Evolutionary conservation across 2,329 filamentous ascomycete species (phyloP).

Genomic region (Ustulina deusta): DNA sequence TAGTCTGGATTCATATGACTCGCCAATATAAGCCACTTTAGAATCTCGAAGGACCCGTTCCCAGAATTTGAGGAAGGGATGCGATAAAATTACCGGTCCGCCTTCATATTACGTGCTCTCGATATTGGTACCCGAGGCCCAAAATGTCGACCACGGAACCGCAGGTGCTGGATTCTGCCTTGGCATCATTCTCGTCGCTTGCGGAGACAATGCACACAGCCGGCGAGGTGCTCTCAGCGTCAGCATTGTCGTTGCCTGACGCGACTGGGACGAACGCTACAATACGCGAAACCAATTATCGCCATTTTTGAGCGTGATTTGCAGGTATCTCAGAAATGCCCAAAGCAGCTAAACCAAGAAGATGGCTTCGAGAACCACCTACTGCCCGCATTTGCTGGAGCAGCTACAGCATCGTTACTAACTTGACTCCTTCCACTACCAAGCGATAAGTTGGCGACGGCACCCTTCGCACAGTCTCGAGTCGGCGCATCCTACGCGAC

Average conservation of each 20-base stretch:
- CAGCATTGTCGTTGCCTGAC: conserved; percentile 62
- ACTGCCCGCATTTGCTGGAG: conserved; percentile 56
- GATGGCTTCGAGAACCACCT: background rate
- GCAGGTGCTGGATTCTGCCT: conserved; percentile 60
- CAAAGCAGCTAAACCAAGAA: background rate
- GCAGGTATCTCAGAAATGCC: background rate
- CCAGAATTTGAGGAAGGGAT: background rate
- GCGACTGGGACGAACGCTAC: conserved; percentile 63
- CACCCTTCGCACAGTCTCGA: conserved; percentile 52
- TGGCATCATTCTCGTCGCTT: conserved; percentile 21
- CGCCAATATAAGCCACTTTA: conserved; percentile 1
- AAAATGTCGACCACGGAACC: conserved; percentile 58
- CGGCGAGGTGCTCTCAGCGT: conserved; percentile 58
- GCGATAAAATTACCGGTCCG: conserved; percentile 16
- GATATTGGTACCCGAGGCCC: conserved; percentile 57
- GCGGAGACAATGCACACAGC: conserved; percentile 65
- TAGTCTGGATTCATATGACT: conserved; percentile 37
- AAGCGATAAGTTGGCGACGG: conserved; percentile 67
- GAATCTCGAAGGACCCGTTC: background rate
- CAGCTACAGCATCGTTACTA: conserved; percentile 62
- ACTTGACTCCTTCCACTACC: conserved; percentile 58
- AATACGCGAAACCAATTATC: background rate
- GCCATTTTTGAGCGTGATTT: background rate
- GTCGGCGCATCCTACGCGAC: conserved; percentile 59
- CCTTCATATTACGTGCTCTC: conserved; percentile 54